Evolutionary conservation across 2,329 filamentous ascomycete genomes (phyloP).

Genomic region (Beauveria varroae): DNA sequence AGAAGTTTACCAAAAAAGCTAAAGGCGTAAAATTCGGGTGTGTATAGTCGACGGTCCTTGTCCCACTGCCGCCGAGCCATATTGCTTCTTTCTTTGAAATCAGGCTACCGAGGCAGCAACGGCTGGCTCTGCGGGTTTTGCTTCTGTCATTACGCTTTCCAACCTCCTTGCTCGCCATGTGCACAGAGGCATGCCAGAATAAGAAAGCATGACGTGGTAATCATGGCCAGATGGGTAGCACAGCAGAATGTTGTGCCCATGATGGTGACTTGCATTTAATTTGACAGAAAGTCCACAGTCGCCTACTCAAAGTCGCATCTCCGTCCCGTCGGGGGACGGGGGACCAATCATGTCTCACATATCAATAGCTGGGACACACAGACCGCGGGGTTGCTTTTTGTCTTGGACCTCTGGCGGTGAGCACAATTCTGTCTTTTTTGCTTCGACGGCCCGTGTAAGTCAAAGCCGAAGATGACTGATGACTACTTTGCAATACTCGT

Average conservation of each 20-base stretch:
- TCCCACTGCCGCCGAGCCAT: too few relatives aligned
- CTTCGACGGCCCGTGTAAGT: neutral
- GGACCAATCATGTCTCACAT: neutral
- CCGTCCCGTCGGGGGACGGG: neutral
- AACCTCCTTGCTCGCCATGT: conserved; percentile 3
- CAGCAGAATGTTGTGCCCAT: neutral
- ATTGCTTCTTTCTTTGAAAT: too few relatives aligned
- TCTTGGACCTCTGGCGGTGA: conserved; percentile 4
- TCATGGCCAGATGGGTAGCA: neutral
- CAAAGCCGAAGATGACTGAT: neutral
- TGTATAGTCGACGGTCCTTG: too few relatives aligned
- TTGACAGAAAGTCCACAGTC: neutral
- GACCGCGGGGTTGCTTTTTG: neutral
- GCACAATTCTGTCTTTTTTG: neutral
- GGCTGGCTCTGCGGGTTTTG: too few relatives aligned
- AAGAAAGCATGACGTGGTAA: neutral
- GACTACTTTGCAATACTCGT: neutral
- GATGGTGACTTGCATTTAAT: neutral
- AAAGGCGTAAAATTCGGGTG: too few relatives aligned
- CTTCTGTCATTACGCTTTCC: too few relatives aligned
- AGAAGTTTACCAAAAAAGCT: too few relatives aligned
- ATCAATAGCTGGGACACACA: neutral
- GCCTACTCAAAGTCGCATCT: neutral
- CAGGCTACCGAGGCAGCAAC: too few relatives aligned
- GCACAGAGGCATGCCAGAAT: neutral